These are phyloP conservation scores for Penicillium olsonii DNA, from an alignment of 2,329 filamentous ascomycete species.

Conservation along the genomic window DNA sequence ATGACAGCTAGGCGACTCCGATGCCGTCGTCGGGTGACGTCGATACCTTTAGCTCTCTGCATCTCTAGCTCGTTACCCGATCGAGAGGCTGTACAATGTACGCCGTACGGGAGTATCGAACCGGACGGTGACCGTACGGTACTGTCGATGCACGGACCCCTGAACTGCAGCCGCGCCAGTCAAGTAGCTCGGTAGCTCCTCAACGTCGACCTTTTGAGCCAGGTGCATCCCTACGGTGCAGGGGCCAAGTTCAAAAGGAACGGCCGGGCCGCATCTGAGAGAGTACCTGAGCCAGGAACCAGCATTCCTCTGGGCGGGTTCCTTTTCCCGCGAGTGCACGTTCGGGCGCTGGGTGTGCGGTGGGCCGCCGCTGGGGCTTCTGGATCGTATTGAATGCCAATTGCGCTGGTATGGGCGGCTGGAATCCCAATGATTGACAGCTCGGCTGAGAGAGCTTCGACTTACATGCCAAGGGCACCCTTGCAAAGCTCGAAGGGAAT, in stretches of 20 bases:
- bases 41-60: not conserved
- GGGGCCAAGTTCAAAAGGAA: slow-evolving; percentile 11
- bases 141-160: not conserved
- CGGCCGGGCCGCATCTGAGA: slow-evolving; percentile 11
- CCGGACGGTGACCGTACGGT: too few species aligned
- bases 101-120: too few species aligned
- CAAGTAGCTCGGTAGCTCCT: slow-evolving; percentile 5
- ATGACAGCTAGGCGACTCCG: slow-evolving; percentile 11
- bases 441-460: slow-evolving; percentile 22
- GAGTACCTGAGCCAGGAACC: slow-evolving; percentile 19
- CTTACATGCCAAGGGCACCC: slow-evolving; percentile 26
- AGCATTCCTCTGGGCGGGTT: slow-evolving; percentile 10
- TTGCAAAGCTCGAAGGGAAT: slow-evolving; percentile 11
- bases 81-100: too few species aligned
- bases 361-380: not conserved
- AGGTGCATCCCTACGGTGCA: slow-evolving; percentile 22
- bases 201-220: slow-evolving; percentile 27
- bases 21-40: slow-evolving; percentile 11
- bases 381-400: not conserved
- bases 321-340: slow-evolving; percentile 4
- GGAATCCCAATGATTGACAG: slow-evolving; percentile 22
- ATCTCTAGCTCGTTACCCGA: not conserved
- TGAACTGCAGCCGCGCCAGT: not conserved
- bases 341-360: not conserved
- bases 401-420: slow-evolving; percentile 8